Percentiles rank a stretch among this genome's conserved stretches.
phyloP scores from a whole-genome alignment of 495 filamentous ascomycete genomes.

The Penicillium roqueforti region DNA sequence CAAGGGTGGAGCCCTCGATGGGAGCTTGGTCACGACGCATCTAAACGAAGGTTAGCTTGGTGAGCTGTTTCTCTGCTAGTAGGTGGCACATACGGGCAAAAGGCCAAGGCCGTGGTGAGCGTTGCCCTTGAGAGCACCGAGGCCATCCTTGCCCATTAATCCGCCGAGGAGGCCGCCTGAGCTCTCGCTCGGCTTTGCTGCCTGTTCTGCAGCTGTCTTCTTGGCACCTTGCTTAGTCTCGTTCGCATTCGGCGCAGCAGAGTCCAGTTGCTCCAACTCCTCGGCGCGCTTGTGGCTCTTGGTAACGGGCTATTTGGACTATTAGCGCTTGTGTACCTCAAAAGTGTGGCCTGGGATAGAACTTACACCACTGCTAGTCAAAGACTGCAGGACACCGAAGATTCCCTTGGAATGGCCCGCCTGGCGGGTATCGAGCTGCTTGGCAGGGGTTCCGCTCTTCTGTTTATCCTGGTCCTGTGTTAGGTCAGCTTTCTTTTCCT shows the following conservation, averaged over 20 bases:
- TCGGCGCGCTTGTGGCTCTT: constrained; percentile 3
- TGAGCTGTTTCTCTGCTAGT: not conserved
- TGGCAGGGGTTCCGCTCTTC: not conserved
- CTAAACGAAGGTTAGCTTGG: constrained; percentile 10
- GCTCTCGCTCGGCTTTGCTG: constrained; percentile 6
- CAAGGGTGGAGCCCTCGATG: constrained; percentile 22
- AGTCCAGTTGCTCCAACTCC: not conserved
- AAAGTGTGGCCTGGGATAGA: not conserved
- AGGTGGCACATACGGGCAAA: constrained; percentile 15
- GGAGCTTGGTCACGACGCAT: constrained; percentile 23
- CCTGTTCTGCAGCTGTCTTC: not conserved
- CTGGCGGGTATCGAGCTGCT: constrained; percentile 1
- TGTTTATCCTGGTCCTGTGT: constrained; percentile 7
- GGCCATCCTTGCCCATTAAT: constrained; percentile 16
- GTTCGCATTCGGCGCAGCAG: not conserved
- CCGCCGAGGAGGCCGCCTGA: constrained; percentile 5
- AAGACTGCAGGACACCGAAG: constrained; percentile 1
- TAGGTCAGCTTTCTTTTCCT: not conserved
- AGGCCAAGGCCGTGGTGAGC: constrained; percentile 24
- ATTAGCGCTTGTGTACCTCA: not conserved
- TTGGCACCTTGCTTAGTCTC: not conserved
- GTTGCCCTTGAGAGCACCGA: constrained; percentile 17
- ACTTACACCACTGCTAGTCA: constrained; percentile 13
- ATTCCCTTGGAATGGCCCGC: constrained; percentile 1
- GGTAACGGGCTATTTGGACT: not conserved